phyloP scores from a whole-genome alignment of 169 alveolate genomes.

The Blepharisma undulans region DNA sequence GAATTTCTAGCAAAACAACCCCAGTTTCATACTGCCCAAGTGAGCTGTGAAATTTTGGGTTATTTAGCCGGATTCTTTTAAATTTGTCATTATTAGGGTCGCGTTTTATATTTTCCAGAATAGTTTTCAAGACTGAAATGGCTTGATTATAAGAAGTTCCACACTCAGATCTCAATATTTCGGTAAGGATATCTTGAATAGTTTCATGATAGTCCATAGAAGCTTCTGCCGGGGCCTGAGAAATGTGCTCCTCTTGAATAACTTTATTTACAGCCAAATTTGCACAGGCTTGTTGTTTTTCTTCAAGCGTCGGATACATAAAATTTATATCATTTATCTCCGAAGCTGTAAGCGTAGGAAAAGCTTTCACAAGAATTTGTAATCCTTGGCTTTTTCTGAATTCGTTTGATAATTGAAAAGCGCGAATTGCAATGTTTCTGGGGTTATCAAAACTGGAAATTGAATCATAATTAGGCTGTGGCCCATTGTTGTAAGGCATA shows the following conservation, averaged over 20 bases:
- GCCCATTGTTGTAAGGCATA: background rate
- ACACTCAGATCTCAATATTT: background rate
- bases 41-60: slow-evolving; percentile 22
- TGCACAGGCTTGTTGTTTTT: slow-evolving; percentile 5
- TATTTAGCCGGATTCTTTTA: background rate
- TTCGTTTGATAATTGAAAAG: slow-evolving; percentile 75
- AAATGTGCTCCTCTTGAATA: background rate
- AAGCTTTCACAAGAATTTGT: background rate
- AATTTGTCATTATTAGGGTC: background rate
- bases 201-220: background rate
- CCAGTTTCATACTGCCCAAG: slow-evolving; percentile 15
- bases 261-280: background rate
- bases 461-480: slow-evolving; percentile 18
- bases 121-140: background rate
- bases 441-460: slow-evolving; percentile 4
- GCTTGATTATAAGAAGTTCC: slow-evolving; percentile 19
- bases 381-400: slow-evolving; percentile 68
- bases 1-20: background rate
- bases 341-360: background rate
- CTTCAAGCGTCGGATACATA: background rate
- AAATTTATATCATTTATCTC: background rate
- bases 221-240: background rate
- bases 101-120: background rate
- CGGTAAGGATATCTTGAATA: background rate
- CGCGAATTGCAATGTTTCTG: slow-evolving; percentile 70